A percentile compares a stretch with the other conserved stretches of the same genome.
These are phyloP conservation scores for Phytopythium cucurbitacearum DNA, from an alignment of 352 stramenopile genomes.

Conservation along the genomic window DNA sequence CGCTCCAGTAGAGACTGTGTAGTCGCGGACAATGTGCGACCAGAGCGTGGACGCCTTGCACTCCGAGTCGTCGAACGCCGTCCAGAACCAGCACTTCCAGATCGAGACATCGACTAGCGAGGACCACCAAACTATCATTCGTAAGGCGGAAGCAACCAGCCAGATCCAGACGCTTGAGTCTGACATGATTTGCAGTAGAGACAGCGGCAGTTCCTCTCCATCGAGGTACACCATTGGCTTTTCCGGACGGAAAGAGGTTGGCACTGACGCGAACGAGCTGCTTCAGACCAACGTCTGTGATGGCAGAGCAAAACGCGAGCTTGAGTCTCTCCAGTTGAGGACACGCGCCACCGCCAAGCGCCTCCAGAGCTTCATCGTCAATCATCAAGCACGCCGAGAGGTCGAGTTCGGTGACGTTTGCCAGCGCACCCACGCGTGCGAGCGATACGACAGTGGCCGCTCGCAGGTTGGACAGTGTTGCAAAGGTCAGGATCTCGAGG, in stretches of 20 bases:
- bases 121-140: conserved; percentile 26
- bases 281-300: conserved; percentile 50
- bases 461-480: conserved; percentile 30
- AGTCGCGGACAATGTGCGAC: conserved; percentile 31
- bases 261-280: conserved; percentile 30
- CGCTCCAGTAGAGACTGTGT: conserved; percentile 38
- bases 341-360: conserved; percentile 32
- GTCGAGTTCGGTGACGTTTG: conserved; percentile 36
- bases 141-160: conserved; percentile 68
- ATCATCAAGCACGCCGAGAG: conserved; percentile 49
- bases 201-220: not conserved
- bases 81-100: conserved; percentile 52
- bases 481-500: conserved; percentile 32
- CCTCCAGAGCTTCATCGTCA: conserved; percentile 46
- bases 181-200: not conserved
- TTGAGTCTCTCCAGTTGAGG: conserved; percentile 31
- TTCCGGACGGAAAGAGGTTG: not conserved
- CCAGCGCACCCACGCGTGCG: conserved; percentile 27
- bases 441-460: conserved; percentile 37
- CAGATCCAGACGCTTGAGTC: conserved; percentile 34
- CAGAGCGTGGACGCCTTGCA: conserved; percentile 20
- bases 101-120: conserved; percentile 30
- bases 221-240: not conserved
- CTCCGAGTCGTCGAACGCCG: conserved; percentile 46
- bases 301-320: conserved; percentile 44